These are phyloP conservation scores for Proliferodiscus dingleyae DNA, from an alignment of 2,329 filamentous ascomycete genomes.

Conservation along the genomic window DNA sequence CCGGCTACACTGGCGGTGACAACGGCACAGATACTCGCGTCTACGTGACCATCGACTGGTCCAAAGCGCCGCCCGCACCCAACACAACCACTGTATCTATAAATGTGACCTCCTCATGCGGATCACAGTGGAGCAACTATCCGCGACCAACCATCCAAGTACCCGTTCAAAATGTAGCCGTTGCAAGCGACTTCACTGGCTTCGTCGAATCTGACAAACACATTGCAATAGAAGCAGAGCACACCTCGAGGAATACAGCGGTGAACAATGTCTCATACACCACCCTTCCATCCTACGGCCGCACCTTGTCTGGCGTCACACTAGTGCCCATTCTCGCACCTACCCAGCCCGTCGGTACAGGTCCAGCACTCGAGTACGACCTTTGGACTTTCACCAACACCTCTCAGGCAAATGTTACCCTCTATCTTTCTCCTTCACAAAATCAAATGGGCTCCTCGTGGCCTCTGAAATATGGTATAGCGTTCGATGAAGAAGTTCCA, in stretches of 20 bases:
- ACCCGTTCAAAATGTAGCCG: conserved; percentile 45
- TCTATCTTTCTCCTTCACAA: conserved; percentile 48
- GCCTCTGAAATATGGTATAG: conserved; percentile 48
- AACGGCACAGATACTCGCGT: conserved; percentile 48
- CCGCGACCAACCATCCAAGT: conserved; percentile 46
- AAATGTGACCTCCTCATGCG: conserved; percentile 46
- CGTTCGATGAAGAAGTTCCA: conserved; percentile 36
- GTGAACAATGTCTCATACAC: conserved; percentile 39
- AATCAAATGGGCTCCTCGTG: conserved; percentile 44
- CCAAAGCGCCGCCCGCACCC: conserved; percentile 35
- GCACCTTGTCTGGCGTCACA: conserved; percentile 53
- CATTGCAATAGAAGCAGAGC: conserved; percentile 49
- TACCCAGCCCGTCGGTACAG: conserved; percentile 44
- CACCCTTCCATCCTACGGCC: conserved; percentile 50
- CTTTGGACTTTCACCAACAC: conserved; percentile 55
- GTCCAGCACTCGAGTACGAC: conserved; percentile 55
- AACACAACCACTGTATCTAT: conserved; percentile 45
- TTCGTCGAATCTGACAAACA: conserved; percentile 60
- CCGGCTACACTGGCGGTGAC: conserved; percentile 44
- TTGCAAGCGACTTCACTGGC: conserved; percentile 50
- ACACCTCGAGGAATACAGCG: conserved; percentile 42
- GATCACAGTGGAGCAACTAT: conserved; percentile 38
- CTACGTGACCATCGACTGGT: conserved; percentile 53
- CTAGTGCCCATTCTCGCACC: conserved; percentile 48
- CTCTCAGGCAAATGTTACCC: conserved; percentile 34